Base-by-base conservation (phyloP, 495 filamentous ascomycete genomes). In the Geoglossum glabrum region DNA sequence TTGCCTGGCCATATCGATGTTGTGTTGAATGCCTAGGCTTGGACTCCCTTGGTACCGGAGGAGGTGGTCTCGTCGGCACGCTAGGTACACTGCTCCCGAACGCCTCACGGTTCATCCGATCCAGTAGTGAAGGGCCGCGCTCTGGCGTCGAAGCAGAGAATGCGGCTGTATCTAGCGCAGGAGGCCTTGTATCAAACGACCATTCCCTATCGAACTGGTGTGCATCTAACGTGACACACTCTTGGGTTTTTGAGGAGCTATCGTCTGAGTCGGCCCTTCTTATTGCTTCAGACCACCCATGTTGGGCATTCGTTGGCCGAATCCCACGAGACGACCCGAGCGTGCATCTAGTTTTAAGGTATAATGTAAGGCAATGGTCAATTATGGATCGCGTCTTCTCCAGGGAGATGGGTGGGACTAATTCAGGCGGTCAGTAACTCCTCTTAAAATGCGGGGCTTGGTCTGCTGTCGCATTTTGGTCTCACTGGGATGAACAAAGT, bases 381-480 rank as follows among this genome's bases (percentile, higher is more conserved):
- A 60, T 45, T 25, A 60, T 45, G 28, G 59, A 15, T 21, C 33
- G 59, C 15, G 59, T 58, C 46, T 47, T 59, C 21, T 60, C 57
- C 13, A 60, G 10, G 15, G 59, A 59, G 33, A 60, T 31, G 7
- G 30, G 21, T 17, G 54, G 38, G 43, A 46, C 56, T 52, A 17
- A n/a, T 28, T 38, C 21, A 56, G 10, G 40, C n/a, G 7, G 31
- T 36, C 31, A 45, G 31, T 9, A 33, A 33, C 36, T 7, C n/a
- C 3, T 21, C 40, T 45, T 10, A 19, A 21, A 45, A 13, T 21
- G 13, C 10, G 17, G 17, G 40, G 3, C n/a, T 45, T 21, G 9
- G 50, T 50, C 4, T 26, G 4, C 50, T 50, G 55, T 54, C 50
- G 17, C 50, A 9, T 30, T 54, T 15, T 21, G 13, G 7, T 21